These are phyloP conservation scores for Nicotiana noctiflora DNA, from an alignment of 257 asterid genomes.

Conservation along the genomic window DNA sequence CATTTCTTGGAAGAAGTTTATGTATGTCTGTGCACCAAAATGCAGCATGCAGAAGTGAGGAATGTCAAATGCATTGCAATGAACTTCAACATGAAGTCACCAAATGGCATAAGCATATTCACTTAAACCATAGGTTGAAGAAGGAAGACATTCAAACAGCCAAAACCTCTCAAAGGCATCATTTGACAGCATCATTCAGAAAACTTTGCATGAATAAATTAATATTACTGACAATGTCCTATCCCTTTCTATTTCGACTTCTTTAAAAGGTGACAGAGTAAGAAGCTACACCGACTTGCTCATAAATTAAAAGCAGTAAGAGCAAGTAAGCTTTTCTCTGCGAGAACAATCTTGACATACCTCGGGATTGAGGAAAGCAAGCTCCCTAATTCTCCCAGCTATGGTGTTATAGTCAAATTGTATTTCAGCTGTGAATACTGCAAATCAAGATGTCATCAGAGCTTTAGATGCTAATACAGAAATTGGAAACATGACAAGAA, in stretches of 20 bases:
- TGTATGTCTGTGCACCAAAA: constrained; percentile 3
- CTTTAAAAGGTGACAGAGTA: too few relatives aligned
- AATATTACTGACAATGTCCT: constrained; percentile 3
- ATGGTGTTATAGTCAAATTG: constrained; percentile 83
- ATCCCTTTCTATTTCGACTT: too few relatives aligned
- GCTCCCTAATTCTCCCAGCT: constrained; percentile 92
- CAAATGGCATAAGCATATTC: neutral
- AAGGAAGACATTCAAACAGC: neutral
- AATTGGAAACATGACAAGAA: neutral
- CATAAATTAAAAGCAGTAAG: too few relatives aligned
- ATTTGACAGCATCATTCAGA: constrained; percentile 3
- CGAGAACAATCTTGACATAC: constrained; percentile 19
- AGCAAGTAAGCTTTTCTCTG: too few relatives aligned
- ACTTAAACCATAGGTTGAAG: neutral
- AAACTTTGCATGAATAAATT: neutral
- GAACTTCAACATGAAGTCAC: constrained; percentile 2
- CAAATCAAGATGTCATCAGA: constrained; percentile 18
- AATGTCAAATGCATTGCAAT: neutral
- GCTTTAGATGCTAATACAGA: neutral
- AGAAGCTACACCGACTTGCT: too few relatives aligned
- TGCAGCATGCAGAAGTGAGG: neutral
- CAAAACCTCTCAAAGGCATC: constrained; percentile 1
- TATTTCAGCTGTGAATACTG: constrained; percentile 78
- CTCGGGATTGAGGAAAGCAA: constrained; percentile 97
- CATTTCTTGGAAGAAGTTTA: neutral